Evolutionary conservation across 1,284 basidiomycete species (phyloP).

Genomic region (Rhodotorula glutinis): DNA sequence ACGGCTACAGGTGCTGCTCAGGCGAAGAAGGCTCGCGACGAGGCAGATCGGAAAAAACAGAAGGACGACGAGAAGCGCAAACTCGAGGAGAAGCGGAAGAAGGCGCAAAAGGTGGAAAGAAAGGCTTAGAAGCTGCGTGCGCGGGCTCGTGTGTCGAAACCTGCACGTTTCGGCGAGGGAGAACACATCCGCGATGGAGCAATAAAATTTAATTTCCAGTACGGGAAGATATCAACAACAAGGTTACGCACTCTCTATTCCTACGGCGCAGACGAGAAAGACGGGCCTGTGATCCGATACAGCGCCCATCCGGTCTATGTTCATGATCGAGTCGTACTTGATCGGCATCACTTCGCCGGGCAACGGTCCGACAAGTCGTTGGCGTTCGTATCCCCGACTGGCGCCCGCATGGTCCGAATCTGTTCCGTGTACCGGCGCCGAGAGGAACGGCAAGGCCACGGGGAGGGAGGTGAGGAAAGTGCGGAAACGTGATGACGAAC

Average conservation of each 20-base stretch:
- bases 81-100: slow-evolving; percentile 37
- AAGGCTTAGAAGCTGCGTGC: slow-evolving; percentile 1
- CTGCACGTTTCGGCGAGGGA: no score
- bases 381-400: no score
- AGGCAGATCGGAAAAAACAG: slow-evolving; percentile 36
- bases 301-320: slow-evolving; percentile 40
- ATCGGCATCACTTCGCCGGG: slow-evolving; percentile 38
- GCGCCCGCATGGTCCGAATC: neutral
- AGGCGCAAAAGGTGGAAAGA: slow-evolving; percentile 36
- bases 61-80: slow-evolving; percentile 39
- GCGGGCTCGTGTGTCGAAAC: no score
- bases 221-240: neutral
- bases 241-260: slow-evolving; percentile 10
- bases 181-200: no score
- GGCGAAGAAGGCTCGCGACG: slow-evolving; percentile 36
- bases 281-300: slow-evolving; percentile 41
- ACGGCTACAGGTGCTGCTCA: slow-evolving; percentile 15
- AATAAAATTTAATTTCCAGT: no score
- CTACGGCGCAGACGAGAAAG: slow-evolving; percentile 34
- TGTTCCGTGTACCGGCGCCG: neutral
- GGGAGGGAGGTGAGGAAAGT: slow-evolving; percentile 34
- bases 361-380: slow-evolving; percentile 27
- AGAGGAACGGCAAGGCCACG: slow-evolving; percentile 24
- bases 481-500: slow-evolving; percentile 26
- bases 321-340: slow-evolving; percentile 35